Evolutionary conservation across 2,329 filamentous ascomycete species (phyloP).

Genomic region (Colletotrichum paranaense): DNA sequence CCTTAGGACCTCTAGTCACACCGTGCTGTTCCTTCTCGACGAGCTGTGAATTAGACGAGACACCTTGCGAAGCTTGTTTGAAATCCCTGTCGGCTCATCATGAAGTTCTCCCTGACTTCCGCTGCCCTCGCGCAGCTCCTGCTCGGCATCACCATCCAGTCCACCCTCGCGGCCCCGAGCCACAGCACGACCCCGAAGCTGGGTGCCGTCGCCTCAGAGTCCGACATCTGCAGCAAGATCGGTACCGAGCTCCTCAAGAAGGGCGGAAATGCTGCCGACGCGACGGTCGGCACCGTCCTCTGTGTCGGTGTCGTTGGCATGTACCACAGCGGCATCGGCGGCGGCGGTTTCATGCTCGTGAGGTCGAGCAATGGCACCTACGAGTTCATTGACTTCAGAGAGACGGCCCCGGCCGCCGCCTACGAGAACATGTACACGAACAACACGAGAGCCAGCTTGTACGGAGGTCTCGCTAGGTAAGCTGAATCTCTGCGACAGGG

Average conservation of each 20-base stretch:
- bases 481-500: slow-evolving; percentile 50
- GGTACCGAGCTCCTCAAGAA: slow-evolving; percentile 66
- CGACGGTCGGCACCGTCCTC: slow-evolving; percentile 71
- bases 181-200: slow-evolving; percentile 39
- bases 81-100: background rate
- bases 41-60: background rate
- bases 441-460: slow-evolving; percentile 71
- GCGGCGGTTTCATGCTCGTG: slow-evolving; percentile 84
- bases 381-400: slow-evolving; percentile 87
- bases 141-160: slow-evolving; percentile 13
- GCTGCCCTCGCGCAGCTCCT: slow-evolving; percentile 31
- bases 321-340: slow-evolving; percentile 79
- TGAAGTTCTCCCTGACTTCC: slow-evolving; percentile 31
- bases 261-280: slow-evolving; percentile 76
- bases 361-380: slow-evolving; percentile 73
- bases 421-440: slow-evolving; percentile 85
- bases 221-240: slow-evolving; percentile 67
- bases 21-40: background rate
- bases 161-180: slow-evolving; percentile 20
- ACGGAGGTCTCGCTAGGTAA: slow-evolving; percentile 78
- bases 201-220: slow-evolving; percentile 73
- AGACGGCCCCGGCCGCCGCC: slow-evolving; percentile 83
- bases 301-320: slow-evolving; percentile 73
- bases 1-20: background rate
- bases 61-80: background rate